Evolutionary conservation across 768 basidiomycete genomes (phyloP).

Genomic region (Tricholoma matsutake): DNA sequence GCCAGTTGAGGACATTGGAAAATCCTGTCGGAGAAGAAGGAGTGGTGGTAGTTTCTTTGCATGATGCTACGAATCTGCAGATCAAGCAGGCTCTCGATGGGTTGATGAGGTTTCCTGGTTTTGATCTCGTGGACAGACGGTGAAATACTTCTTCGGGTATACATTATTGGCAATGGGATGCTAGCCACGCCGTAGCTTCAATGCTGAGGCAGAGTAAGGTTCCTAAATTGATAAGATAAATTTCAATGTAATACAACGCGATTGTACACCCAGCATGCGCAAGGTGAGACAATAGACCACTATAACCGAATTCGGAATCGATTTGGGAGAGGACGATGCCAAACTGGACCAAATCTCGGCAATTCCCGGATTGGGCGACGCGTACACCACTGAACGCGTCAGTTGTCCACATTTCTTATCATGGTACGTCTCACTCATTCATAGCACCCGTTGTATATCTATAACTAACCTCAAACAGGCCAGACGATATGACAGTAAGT

Average conservation of each 20-base stretch:
- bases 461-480: slow-evolving; percentile 45
- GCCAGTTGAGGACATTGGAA: slow-evolving; percentile 72
- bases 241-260: too few species aligned
- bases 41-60: slow-evolving; percentile 60
- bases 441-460: not conserved
- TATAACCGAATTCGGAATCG: too few species aligned
- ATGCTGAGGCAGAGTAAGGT: too few species aligned
- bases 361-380: slow-evolving; percentile 40
- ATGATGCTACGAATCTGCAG: slow-evolving; percentile 55
- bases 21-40: slow-evolving; percentile 63
- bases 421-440: slow-evolving; percentile 42
- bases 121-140: slow-evolving; percentile 1
- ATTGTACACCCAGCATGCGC: too few species aligned
- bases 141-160: not conserved
- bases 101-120: slow-evolving; percentile 26
- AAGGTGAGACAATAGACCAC: too few species aligned
- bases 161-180: too few species aligned
- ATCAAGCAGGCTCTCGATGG: slow-evolving; percentile 41
- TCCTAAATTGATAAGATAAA: too few species aligned
- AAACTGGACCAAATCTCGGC: slow-evolving; percentile 19
- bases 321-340: not conserved
- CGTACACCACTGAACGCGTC: slow-evolving; percentile 47
- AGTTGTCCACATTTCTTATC: slow-evolving; percentile 29
- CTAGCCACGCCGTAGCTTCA: too few species aligned
- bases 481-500: slow-evolving; percentile 92